Percentiles rank a stretch among this genome's conserved stretches.
Evolutionary conservation across 2,329 filamentous ascomycete genomes (phyloP).

Genomic region (Diaporthe vexans): DNA sequence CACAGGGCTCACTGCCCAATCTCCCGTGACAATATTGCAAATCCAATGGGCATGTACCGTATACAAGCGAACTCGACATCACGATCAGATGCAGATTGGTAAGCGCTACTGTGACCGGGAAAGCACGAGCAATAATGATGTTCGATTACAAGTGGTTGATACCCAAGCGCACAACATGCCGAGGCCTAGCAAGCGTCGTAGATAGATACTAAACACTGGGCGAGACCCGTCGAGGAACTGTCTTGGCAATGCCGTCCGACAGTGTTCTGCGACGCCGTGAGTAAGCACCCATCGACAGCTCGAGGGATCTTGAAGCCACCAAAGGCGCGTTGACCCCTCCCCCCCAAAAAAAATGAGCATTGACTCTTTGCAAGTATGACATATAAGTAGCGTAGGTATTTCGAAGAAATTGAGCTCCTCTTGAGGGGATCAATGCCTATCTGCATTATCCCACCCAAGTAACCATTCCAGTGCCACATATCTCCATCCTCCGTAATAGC

Average conservation of each 20-base stretch:
- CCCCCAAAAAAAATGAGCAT: too few relatives aligned
- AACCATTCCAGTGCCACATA: not conserved
- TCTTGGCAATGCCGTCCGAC: constrained; percentile 19
- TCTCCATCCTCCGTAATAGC: not conserved
- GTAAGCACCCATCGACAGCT: constrained; percentile 9
- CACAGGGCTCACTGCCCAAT: too few relatives aligned
- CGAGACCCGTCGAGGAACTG: not conserved
- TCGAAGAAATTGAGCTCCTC: not conserved
- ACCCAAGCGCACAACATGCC: not conserved
- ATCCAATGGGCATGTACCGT: too few relatives aligned
- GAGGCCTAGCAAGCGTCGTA: not conserved
- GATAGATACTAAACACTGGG: not conserved
- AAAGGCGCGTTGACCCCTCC: not conserved
- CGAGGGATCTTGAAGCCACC: not conserved
- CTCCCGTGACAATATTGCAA: too few relatives aligned
- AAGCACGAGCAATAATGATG: not conserved
- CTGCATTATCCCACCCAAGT: not conserved
- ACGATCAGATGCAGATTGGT: not conserved
- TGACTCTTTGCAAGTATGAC: not conserved
- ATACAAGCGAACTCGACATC: not conserved
- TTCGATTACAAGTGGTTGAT: not conserved
- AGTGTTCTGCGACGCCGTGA: not conserved
- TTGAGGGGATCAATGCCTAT: not conserved
- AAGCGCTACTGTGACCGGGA: constrained; percentile 1
- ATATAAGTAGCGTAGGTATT: not conserved